These are phyloP conservation scores for Kockovaella imperatae DNA, from an alignment of 768 basidiomycete species.

Conservation along the genomic window DNA sequence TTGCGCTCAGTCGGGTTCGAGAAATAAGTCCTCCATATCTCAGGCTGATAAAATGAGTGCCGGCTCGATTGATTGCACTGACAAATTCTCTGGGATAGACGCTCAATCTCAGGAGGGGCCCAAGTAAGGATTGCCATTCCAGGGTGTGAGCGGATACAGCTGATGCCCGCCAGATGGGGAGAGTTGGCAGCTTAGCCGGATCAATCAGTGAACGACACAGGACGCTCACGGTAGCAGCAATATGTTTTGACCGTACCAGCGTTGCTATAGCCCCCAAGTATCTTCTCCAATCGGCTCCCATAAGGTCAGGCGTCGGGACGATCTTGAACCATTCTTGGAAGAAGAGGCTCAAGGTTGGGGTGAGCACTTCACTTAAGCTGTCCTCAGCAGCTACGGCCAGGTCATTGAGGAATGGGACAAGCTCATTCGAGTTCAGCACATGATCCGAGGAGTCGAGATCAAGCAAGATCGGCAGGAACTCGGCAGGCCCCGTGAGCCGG, in stretches of 20 bases:
- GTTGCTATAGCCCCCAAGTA: conserved; percentile 72
- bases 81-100: conserved; percentile 89
- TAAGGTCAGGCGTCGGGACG: conserved; percentile 32
- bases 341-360: conserved; percentile 48
- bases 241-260: conserved; percentile 69
- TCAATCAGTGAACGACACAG: too few species aligned
- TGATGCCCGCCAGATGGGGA: conserved; percentile 38
- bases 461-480: conserved; percentile 74
- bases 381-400: conserved; percentile 66
- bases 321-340: conserved; percentile 44
- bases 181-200: conserved; percentile 34
- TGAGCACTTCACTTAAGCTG: conserved; percentile 69
- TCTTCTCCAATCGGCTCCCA: conserved; percentile 61
- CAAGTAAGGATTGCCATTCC: conserved; percentile 58
- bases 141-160: conserved; percentile 37
- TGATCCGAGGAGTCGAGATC: conserved; percentile 53
- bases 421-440: conserved; percentile 58
- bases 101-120: conserved; percentile 73
- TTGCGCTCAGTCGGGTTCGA: conserved; percentile 71
- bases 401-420: conserved; percentile 75
- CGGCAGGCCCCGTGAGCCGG: conserved; percentile 64
- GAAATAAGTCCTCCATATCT: conserved; percentile 71
- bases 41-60: conserved; percentile 52
- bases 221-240: conserved; percentile 58
- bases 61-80: conserved; percentile 20